These are phyloP conservation scores for Fagus crenata DNA, from an alignment of 306 rosid genomes.

Conservation along the genomic window DNA sequence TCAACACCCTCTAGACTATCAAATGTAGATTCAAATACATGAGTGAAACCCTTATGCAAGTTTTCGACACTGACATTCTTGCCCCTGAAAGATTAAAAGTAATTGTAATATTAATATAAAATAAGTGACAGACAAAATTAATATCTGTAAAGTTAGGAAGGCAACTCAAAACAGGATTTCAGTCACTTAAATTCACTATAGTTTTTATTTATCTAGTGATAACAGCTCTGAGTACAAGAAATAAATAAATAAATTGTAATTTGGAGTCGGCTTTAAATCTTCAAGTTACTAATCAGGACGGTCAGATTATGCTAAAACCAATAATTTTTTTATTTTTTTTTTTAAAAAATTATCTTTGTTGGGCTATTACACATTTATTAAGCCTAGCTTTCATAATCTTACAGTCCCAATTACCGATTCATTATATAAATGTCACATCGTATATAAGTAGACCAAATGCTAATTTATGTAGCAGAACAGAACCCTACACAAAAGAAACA, in stretches of 20 bases:
- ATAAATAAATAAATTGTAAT: no score
- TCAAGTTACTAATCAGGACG: background rate
- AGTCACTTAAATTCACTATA: no score
- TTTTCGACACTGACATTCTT: constrained; percentile 73
- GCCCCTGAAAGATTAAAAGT: constrained; percentile 50
- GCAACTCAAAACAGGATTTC: background rate
- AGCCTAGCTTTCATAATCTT: background rate
- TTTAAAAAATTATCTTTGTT: background rate
- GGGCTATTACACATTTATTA: background rate
- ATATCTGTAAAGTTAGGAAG: background rate
- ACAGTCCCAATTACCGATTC: no score
- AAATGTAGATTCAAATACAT: constrained; percentile 80
- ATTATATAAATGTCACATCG: no score
- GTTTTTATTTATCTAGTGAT: no score
- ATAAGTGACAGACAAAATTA: background rate
- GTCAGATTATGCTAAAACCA: background rate
- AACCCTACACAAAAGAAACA: no score
- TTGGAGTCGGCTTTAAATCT: background rate
- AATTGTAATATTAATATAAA: background rate
- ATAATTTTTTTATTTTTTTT: no score
- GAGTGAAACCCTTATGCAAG: constrained; percentile 84
- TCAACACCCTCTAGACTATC: constrained; percentile 73
- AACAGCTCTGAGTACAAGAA: no score
- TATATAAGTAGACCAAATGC: no score
- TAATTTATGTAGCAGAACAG: no score